Evolutionary conservation across 2,329 filamentous ascomycete species (phyloP).

Genomic region (Claviceps sp.): DNA sequence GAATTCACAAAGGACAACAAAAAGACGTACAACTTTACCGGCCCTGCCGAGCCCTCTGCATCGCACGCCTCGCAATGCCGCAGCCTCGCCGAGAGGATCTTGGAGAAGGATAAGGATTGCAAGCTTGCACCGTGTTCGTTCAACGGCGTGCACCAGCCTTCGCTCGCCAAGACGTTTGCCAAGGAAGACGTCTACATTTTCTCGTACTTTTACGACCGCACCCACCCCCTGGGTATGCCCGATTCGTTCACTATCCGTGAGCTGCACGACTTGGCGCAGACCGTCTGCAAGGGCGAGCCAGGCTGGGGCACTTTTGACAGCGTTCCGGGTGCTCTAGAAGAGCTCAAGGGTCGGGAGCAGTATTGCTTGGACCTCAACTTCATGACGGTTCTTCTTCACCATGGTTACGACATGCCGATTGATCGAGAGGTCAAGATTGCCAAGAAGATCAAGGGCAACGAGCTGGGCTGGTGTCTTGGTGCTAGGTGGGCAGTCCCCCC

Average conservation of each 20-base stretch:
- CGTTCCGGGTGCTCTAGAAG: conserved; percentile 63
- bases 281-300: conserved; percentile 67
- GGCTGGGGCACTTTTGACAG: conserved; percentile 71
- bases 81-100: conserved; percentile 74
- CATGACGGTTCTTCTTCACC: conserved; percentile 85
- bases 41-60: conserved; percentile 59
- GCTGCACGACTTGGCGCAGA: conserved; percentile 70
- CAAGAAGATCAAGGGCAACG: conserved; percentile 96
- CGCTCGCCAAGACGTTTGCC: conserved; percentile 81
- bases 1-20: conserved; percentile 48
- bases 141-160: conserved; percentile 92
- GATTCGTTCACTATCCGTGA: conserved; percentile 88
- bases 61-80: conserved; percentile 89
- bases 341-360: conserved; percentile 72
- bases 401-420: conserved; percentile 95
- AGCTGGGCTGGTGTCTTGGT: conserved; percentile 94
- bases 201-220: conserved; percentile 96
- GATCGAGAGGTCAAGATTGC: conserved; percentile 93
- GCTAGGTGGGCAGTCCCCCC: conserved; percentile 54
- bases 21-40: conserved; percentile 73
- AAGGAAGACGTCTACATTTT: conserved; percentile 91
- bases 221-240: conserved; percentile 90
- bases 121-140: conserved; percentile 87
- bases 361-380: conserved; percentile 94
- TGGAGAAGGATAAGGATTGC: conserved; percentile 77